Conservation (phyloP, 768 basidiomycete species). For the Rickenella mellea region DNA sequence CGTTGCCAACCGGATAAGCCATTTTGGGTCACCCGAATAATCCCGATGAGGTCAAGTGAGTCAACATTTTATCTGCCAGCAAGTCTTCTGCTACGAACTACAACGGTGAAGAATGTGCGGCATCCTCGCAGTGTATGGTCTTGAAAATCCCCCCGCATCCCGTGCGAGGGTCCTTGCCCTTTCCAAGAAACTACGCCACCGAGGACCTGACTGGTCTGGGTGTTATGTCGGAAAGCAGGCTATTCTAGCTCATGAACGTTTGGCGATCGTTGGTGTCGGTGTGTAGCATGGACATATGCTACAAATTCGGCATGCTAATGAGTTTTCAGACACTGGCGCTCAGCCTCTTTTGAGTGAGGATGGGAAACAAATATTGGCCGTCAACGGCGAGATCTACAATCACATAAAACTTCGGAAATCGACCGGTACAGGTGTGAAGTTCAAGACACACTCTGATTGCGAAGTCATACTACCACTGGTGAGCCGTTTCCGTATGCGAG, state of each 20-base stretch:
- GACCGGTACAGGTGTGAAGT: slow-evolving; percentile 56
- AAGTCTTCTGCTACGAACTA: too few relatives aligned
- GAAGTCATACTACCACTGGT: slow-evolving; percentile 94
- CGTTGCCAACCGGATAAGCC: too few relatives aligned
- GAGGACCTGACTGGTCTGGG: slow-evolving; percentile 98
- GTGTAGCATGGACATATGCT: slow-evolving; percentile 19
- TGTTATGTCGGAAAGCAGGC: slow-evolving; percentile 78
- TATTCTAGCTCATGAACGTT: slow-evolving; percentile 88
- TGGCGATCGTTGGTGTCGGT: slow-evolving; percentile 98
- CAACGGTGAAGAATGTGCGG: slow-evolving; percentile 82
- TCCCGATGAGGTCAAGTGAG: too few relatives aligned
- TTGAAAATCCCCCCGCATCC: slow-evolving; percentile 60
- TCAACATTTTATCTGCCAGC: too few relatives aligned
- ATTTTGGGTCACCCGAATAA: too few relatives aligned
- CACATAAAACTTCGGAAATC: slow-evolving; percentile 70
- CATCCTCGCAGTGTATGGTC: slow-evolving; percentile 78
- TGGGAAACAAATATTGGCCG: slow-evolving; percentile 73
- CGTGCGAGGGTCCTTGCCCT: slow-evolving; percentile 72
- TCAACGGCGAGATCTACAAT: slow-evolving; percentile 99
- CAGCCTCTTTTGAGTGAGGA: slow-evolving; percentile 89
- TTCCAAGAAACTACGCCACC: slow-evolving; percentile 84
- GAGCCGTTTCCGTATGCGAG: slow-evolving; percentile 2
- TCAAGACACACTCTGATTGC: slow-evolving; percentile 98
- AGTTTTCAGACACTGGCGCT: slow-evolving; percentile 76
- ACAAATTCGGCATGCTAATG: not conserved